Base-by-base conservation (phyloP, 306 rosid genomes). In the Rubus idaeus region DNA sequence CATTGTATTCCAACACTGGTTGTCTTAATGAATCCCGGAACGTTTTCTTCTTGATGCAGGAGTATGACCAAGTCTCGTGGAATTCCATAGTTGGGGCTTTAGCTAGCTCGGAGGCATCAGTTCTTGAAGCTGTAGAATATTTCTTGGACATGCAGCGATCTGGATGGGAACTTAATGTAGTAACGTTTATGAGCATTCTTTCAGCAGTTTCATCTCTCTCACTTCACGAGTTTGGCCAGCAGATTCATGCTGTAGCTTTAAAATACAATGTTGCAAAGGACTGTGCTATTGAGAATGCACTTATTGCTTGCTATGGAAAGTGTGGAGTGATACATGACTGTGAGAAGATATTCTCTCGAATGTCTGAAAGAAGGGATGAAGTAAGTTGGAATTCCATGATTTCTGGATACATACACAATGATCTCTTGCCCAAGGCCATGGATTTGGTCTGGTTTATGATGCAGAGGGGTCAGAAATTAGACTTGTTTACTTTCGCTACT, bases 331-430 rank as follows among this genome's bases (percentile, higher is more conserved):
- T 90, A 81, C 83, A 86, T 78, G 80, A 87, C 77, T 89, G 97
- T 62, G 96, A 91, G 82, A 84, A 80, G 81, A 86, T 91, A 47
- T 93, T 91, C 83, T 83, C 81, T 21, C 81, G 90, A 89, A 87
- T 93, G 97, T 73, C 80, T 49, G 91, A 88, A 41, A 83, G 92
- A 78, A 85, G 87, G 71, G 98, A 93, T 77, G 98, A 88, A 78
- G 85, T 90, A 65, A 91, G 98, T 78, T 93, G 96, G 96, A 93
- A 93, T 84, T 87, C 98, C 69, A 90, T 94, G 97, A 93, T 93
- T 84, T 91, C 90, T 71, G 97, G 98, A 68, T 93, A 91, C 67
- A 82, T 90, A 75, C 98, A 90, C 83, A 91, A 89, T 41, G 91
- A 88, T 79, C 70, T 76, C 78, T 87, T 91, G 84, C 74, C 88